Conservation (phyloP, 257 asterid genomes). For the Solanum piurae region DNA sequence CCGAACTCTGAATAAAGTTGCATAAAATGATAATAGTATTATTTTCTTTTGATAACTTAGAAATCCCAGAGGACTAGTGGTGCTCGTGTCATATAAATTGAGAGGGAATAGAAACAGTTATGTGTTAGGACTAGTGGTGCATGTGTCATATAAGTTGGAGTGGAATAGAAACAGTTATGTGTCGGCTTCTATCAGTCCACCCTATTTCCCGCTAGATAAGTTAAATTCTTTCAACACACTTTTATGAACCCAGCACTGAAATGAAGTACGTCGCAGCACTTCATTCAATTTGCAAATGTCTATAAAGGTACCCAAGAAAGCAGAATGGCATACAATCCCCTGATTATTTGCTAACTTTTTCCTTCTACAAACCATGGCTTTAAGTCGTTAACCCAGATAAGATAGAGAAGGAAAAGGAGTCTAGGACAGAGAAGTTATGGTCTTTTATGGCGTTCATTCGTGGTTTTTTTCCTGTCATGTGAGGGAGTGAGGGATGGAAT, state of each 20-base stretch:
- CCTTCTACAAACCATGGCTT: not conserved
- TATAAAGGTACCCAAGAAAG: not conserved
- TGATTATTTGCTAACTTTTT: not conserved
- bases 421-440: not conserved
- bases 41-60: not conserved
- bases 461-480: not conserved
- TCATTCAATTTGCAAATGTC: not conserved
- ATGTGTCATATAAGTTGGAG: not conserved
- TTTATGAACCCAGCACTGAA: not conserved
- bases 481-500: not conserved
- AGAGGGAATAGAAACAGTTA: not conserved
- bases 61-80: not conserved
- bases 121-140: not conserved
- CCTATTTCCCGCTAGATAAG: not conserved
- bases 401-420: not conserved
- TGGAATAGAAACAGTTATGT: not conserved
- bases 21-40: not conserved
- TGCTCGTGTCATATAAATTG: not conserved
- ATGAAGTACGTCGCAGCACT: not conserved
- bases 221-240: not conserved
- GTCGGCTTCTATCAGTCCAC: not conserved
- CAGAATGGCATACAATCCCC: not conserved
- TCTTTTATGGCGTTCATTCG: not conserved
- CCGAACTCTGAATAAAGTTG: not conserved
- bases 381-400: not conserved